phyloP scores from a whole-genome alignment of 2,329 filamentous ascomycete species.

The Trichoderma breve region DNA sequence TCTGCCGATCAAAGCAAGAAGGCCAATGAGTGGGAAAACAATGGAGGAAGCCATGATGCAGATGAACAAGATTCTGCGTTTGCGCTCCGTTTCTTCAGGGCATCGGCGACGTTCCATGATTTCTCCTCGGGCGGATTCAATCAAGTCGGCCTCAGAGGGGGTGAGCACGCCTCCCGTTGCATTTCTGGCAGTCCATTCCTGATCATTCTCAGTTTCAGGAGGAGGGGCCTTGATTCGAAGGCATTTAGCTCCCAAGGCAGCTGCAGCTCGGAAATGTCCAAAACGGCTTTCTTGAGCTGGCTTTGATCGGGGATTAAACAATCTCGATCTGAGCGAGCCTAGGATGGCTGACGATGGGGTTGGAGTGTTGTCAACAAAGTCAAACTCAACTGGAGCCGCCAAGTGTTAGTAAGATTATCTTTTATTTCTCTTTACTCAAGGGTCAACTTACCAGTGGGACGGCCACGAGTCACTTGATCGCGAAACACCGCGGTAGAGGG shows the following conservation, averaged over 20 bases:
- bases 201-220: not conserved
- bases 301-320: not conserved
- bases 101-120: conserved; percentile 31
- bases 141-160: conserved; percentile 27
- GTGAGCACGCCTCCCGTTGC: not conserved
- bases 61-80: conserved; percentile 39
- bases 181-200: not conserved
- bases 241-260: conserved; percentile 12
- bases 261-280: conserved; percentile 11
- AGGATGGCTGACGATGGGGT: conserved; percentile 19
- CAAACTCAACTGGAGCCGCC: not conserved
- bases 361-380: not conserved
- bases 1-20: conserved; percentile 44
- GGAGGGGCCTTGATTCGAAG: conserved; percentile 10
- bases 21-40: conserved; percentile 46
- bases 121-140: conserved; percentile 33
- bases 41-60: conserved; percentile 39
- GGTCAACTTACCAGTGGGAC: conserved; percentile 1
- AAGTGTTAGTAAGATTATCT: not conserved
- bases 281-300: not conserved
- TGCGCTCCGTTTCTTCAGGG: conserved; percentile 29
- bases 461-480: not conserved
- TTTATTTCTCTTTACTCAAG: not conserved
- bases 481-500: conserved; percentile 4
- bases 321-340: not conserved